phyloP scores from a whole-genome alignment of 2,329 filamentous ascomycete species.

The Rhynchosporium agropyri region DNA sequence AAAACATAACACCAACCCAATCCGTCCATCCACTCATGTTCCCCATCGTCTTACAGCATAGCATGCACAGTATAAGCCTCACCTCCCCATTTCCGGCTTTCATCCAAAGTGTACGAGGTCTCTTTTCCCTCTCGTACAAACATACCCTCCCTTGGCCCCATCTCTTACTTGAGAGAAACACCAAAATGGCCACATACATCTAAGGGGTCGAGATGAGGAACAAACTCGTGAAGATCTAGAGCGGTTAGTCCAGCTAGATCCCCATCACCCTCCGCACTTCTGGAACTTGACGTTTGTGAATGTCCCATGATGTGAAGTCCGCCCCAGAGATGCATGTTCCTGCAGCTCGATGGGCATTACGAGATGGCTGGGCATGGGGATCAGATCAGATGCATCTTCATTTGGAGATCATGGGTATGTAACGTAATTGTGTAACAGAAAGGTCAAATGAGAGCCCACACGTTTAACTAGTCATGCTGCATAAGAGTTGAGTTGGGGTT shows the following conservation, averaged over 20 bases:
- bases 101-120: slow-evolving; percentile 15
- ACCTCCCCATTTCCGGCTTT: slow-evolving; percentile 9
- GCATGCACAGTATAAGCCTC: slow-evolving; percentile 5
- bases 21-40: background rate
- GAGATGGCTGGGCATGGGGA: slow-evolving; percentile 27
- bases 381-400: slow-evolving; percentile 13
- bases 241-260: background rate
- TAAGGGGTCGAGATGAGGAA: background rate
- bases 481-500: background rate
- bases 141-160: slow-evolving; percentile 3
- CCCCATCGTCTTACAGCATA: background rate
- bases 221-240: background rate
- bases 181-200: slow-evolving; percentile 9
- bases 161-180: slow-evolving; percentile 34
- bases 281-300: slow-evolving; percentile 13
- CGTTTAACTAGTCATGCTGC: background rate
- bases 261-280: slow-evolving; percentile 10
- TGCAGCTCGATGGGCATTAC: slow-evolving; percentile 22
- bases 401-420: background rate
- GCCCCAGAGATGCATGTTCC: slow-evolving; percentile 18
- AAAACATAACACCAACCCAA: background rate
- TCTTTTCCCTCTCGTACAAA: slow-evolving; percentile 22
- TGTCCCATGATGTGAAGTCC: slow-evolving; percentile 28
- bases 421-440: background rate
- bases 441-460: background rate